Evolutionary conservation across 805 yeast species (phyloP), one percentile per base, ranked within the genome.

Genomic region (Scheffersomyces amazonensis): DNA sequence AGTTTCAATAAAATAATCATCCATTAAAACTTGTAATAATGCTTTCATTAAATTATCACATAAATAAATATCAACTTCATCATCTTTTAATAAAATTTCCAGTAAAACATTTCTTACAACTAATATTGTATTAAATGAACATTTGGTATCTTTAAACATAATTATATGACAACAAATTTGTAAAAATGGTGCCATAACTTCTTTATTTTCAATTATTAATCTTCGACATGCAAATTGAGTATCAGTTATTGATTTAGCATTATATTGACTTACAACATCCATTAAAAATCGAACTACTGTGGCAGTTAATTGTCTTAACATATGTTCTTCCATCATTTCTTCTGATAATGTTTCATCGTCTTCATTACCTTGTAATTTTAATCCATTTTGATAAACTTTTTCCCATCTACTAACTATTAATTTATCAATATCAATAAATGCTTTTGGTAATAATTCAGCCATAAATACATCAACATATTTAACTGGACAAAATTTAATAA

Each of bases 281-380:
- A 90, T 87, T 46, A 93, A 62, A 53, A 90, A 72, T 42, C 97
- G 71, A 37, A 84, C 96, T 9, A 87, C 87, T 3, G 95, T 90
- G 2, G 95, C 95, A 0, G 98, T 90, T 28, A 93, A 74, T 58
- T 93, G 98, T 49, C 99, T 73, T 42, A 91, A 67, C 70, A 91
- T 75, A 60, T 91, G 96, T 57, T 93, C 99, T 49, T 91, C 97
- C 86, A 93, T 83, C 95, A 93, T 93, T 56, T 93, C 99, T 49
- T 90, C 96, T n/a, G 93, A 83, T 52, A 91, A 71, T 17, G 88
- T 87, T 36, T 81, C 90, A 50, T 89, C 96, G 43, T 80, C 83
- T 31, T 76, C 80, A 31, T 75, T 73, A 0, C 81, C 81, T 48
- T 75, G 78, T 28, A 74, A 60, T 46, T 76, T 80, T 27, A 77